Evolutionary conservation across 176 grass and related monocot species (phyloP), one percentile per base, ranked within the genome.

Genomic region (Secale cereale): DNA sequence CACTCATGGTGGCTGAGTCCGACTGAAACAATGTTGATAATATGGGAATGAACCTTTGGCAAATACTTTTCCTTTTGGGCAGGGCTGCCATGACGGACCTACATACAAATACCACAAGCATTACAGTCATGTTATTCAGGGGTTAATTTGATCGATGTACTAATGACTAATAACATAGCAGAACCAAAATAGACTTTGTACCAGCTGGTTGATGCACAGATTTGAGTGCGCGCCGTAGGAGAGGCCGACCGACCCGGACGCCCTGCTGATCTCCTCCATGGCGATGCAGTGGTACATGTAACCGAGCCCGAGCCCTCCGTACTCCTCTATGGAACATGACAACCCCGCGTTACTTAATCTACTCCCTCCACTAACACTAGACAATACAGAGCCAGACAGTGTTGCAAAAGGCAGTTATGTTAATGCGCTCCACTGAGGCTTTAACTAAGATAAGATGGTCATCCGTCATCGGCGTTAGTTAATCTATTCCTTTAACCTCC

Each of bases 201-300:
- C 92, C 89, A 98, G 64, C 89, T 98, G 96, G 70, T 95, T 98
- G 37, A 98, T 98, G 83, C 96, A 98, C 9, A 98, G 86, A 59
- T 98, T 98, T 29, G 96, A 98, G 65, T 95, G 96, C 15, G 91
- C 93, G 10, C 96, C 96, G 65, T 98, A 98, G 59, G 96, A 95
- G 45, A 95, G 91, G n/a, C 96, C 96, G 71, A 98, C 96, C 30
- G 96, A 92, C 13, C 93, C 96, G 4, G 96, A 98, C 9, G 96
- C 96, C 77, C 96, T 86, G 79, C 89, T 92, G 70, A 98, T 94
- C 86, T 98, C 96, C 83, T 98, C 96, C 96, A 98, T 95, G 83
- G 96, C 89, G 78, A 98, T 94, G 87, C 96, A 98, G 89, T 98
- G 96, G 86, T 98, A 98, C 80, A 87, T 65, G 85, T 98, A 98